Evolutionary conservation across 1,139 yeast genomes (phyloP), one percentile per base, ranked within the genome.

Genomic region (Yamadazyma sp.): DNA sequence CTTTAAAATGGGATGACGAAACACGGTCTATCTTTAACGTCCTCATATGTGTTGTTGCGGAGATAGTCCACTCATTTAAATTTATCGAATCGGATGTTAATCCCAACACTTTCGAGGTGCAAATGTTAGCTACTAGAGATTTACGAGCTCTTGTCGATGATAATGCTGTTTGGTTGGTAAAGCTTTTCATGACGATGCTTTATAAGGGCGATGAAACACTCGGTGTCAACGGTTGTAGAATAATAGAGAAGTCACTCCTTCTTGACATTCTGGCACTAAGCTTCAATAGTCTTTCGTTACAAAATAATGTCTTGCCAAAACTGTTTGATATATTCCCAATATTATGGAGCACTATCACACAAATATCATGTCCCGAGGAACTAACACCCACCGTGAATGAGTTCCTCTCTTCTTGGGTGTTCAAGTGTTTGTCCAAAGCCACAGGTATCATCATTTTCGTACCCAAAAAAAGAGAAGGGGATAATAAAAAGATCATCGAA

Each of bases 231-330:
- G n/a, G n/a, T n/a, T n/a, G n/a, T n/a, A n/a, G n/a, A n/a, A n/a
- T 82, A 5, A 59, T 81, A 10, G 54, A 69, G 0, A 54, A 64
- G 12, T 70, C 82, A 14, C 53, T 83, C 20, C 57, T 64, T 29
- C 82, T 76, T 53, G 94, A 85, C 53, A 62, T 82, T 14, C 54
- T 73, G 11, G 59, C 73, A n/a, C 59, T 82, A 38, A 75, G 83
- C 2, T 79, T 78, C 44, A 72, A 74, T 42, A 72, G 83, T 14
- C 59, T 61, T 27, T 59, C 67, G 21, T 57, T 82, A 13, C 66
- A 70, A 23, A 54, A 54, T 2, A 59, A 61, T 9, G 63, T 65
- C 33, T 54, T 57, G 3, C 70, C 76, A 0, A 61, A 73, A 1
- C 61, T 76, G 0, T 62, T 63, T 35, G 74, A 73, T 17, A 62